A percentile compares a stretch with the other conserved stretches of the same genome.
These are phyloP conservation scores for Aspergillus biplanus DNA, from an alignment of 495 filamentous ascomycete genomes.

Conservation along the genomic window DNA sequence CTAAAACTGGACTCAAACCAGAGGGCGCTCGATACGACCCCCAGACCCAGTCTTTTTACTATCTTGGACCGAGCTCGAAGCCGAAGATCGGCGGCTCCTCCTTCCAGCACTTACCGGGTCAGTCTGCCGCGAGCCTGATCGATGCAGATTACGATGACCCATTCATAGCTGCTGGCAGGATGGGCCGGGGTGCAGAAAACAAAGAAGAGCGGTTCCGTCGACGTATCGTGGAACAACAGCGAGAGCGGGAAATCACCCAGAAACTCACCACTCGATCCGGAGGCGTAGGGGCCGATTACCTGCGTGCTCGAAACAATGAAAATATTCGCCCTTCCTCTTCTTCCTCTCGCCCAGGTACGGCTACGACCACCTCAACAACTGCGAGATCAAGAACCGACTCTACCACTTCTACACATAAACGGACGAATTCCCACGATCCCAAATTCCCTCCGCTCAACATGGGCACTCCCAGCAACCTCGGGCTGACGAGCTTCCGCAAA, in stretches of 20 bases:
- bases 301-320: slow-evolving; percentile 50
- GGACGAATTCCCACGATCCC: slow-evolving; percentile 11
- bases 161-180: slow-evolving; percentile 53
- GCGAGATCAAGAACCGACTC: slow-evolving; percentile 2
- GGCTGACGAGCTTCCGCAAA: slow-evolving; percentile 36
- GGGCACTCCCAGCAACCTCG: slow-evolving; percentile 25
- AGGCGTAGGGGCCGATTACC: slow-evolving; percentile 76
- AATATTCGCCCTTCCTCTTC: slow-evolving; percentile 20
- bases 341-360: slow-evolving; percentile 5
- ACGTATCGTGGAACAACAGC: slow-evolving; percentile 70
- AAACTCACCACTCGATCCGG: slow-evolving; percentile 64
- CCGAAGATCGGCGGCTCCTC: slow-evolving; percentile 29
- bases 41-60: slow-evolving; percentile 60
- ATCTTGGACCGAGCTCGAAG: slow-evolving; percentile 51
- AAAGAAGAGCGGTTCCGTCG: slow-evolving; percentile 70
- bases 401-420: not conserved
- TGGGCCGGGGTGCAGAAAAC: slow-evolving; percentile 51
- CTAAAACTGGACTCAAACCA: slow-evolving; percentile 42
- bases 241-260: slow-evolving; percentile 78
- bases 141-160: slow-evolving; percentile 68
- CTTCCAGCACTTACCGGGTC: slow-evolving; percentile 32
- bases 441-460: slow-evolving; percentile 18
- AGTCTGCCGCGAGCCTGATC: slow-evolving; percentile 64
- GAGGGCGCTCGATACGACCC: slow-evolving; percentile 63
- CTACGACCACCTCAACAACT: slow-evolving; percentile 5